Base-by-base conservation (phyloP, 139 green algal species). In the Coelastrella sp. region DNA sequence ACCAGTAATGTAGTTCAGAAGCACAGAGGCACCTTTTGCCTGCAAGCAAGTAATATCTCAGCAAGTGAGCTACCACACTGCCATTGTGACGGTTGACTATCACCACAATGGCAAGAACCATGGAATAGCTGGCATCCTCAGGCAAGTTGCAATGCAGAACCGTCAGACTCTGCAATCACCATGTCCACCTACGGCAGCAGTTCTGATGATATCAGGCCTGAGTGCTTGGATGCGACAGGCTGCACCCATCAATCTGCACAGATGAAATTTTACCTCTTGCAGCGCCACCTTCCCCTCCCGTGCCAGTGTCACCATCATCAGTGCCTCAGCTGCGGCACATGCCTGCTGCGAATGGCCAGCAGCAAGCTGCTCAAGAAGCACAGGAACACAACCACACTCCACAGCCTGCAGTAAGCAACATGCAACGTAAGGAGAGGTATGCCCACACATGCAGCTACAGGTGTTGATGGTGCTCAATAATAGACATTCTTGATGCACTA, bases 231-330 rank as follows among this genome's bases (percentile, higher is more conserved):
- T n/a, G n/a, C n/a, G n/a, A n/a, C n/a, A n/a, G 48, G 13, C 48
- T 57, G 48, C 48, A 57, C 17, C 13, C 48, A 57, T 57, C 17
- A 2, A 23, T 15, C 48, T 51, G 32, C 35, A 53, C 4, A 5
- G 8, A 15, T 35, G 32, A 25, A 7, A 2, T 63, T 43, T 41
- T 62, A 79, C 83, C 59, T 90, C 74, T 15, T 91, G 43, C 30
- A 89, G 43, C 21, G 91, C 91, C 59, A 90, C 87, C 68, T 93
- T 92, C 62, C 89, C 89, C 35, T 92, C 85, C 9, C 71, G 78
- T 5, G 83, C 80, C 63, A 92, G 71, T 3, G 84, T 91, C 53
- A 92, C 86, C 40, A 71, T 86, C 73, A 86, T 85, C 15, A 94
- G 84, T 0, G 90, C 90, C 9, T 50, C 75, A 21, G 89, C 87